These are phyloP conservation scores for Fusarium coffeatum DNA, from an alignment of 2,329 filamentous ascomycete genomes.

Conservation along the genomic window DNA sequence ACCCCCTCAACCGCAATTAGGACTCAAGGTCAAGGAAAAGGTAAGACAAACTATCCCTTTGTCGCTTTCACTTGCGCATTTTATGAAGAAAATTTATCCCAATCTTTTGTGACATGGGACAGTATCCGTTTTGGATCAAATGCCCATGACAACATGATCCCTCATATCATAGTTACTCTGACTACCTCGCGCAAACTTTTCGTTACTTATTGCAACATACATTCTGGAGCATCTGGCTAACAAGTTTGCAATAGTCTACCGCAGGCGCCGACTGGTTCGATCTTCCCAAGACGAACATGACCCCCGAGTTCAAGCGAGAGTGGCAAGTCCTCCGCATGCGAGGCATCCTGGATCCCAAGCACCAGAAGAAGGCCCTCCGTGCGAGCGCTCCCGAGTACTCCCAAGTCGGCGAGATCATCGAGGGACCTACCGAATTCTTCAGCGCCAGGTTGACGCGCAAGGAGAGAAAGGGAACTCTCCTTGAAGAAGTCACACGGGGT, in stretches of 20 bases:
- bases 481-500: conserved; percentile 78
- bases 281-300: conserved; percentile 84
- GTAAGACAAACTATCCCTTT: conserved; percentile 36
- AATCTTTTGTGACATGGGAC: conserved; percentile 54
- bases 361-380: conserved; percentile 90
- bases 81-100: conserved; percentile 57
- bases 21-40: conserved; percentile 44
- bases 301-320: conserved; percentile 87
- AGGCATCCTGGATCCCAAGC: conserved; percentile 87
- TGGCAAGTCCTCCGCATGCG: conserved; percentile 91
- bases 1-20: conserved; percentile 38
- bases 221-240: conserved; percentile 22
- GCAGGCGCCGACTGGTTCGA: conserved; percentile 89
- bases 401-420: conserved; percentile 87
- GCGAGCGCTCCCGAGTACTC: conserved; percentile 78
- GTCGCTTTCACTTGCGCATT: conserved; percentile 10
- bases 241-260: conserved; percentile 57
- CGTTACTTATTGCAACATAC: background rate
- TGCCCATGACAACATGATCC: conserved; percentile 70
- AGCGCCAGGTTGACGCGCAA: conserved; percentile 84
- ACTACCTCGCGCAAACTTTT: conserved; percentile 49
- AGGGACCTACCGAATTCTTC: conserved; percentile 89
- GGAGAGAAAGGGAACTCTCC: conserved; percentile 86
- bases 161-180: conserved; percentile 80
- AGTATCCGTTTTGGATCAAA: conserved; percentile 56